Evolutionary conservation across 2,329 filamentous ascomycete species (phyloP).

Genomic region (Bertia moriformis): DNA sequence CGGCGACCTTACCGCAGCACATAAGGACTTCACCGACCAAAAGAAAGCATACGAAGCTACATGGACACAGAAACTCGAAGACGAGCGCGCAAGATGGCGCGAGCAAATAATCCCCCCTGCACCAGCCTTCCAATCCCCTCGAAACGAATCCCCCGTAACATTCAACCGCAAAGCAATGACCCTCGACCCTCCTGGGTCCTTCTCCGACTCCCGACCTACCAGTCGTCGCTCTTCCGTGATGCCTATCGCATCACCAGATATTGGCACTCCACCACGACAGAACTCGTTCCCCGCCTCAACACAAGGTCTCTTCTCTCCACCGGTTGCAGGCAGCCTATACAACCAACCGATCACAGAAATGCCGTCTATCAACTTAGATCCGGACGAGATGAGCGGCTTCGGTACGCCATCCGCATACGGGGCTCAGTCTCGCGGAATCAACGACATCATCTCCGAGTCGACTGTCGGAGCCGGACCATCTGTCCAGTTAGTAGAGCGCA

Average conservation of each 20-base stretch:
- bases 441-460: slow-evolving; percentile 41
- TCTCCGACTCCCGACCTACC: not conserved
- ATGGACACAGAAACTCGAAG: slow-evolving; percentile 37
- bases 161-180: not conserved
- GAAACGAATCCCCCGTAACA: not conserved
- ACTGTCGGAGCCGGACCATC: slow-evolving; percentile 47
- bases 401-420: slow-evolving; percentile 1
- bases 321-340: not conserved
- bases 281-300: not conserved
- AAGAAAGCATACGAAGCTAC: slow-evolving; percentile 36
- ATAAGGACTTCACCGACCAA: slow-evolving; percentile 35
- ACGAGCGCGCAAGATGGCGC: slow-evolving; percentile 40
- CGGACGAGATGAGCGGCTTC: not conserved
- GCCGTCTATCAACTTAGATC: not conserved
- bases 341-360: not conserved
- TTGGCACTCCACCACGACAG: not conserved
- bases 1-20: slow-evolving; percentile 26
- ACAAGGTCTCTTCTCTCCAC: not conserved
- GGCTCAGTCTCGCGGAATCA: slow-evolving; percentile 25
- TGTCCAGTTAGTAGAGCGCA: slow-evolving; percentile 51
- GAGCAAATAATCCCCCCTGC: slow-evolving; percentile 19
- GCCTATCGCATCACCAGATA: not conserved
- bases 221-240: not conserved
- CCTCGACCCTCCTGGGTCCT: slow-evolving; percentile 3
- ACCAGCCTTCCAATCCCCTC: slow-evolving; percentile 4